Evolutionary conservation across 306 rosid species (phyloP), one percentile per base, ranked within the genome.

Genomic region (Styphnolobium japonicum): DNA sequence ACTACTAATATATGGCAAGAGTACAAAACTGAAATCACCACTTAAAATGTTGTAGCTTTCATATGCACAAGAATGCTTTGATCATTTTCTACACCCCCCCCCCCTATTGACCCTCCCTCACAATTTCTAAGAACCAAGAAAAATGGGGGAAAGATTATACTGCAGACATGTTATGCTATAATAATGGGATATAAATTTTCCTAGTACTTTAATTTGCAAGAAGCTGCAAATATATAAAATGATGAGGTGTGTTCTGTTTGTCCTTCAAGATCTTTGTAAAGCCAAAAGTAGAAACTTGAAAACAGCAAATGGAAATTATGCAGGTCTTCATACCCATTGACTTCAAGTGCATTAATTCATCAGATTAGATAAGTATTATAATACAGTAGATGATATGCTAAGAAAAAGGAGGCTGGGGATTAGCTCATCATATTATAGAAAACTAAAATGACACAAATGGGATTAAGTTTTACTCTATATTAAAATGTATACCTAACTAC

Each of bases 161-260:
- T 29, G 40, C 21, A 29, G 6, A 10, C 14, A 2, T 31, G 22
- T 15, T 29, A 60, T 7, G 40, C 31, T 29, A 60, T 22, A 15
- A 60, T 3, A 29, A 45, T 2, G n/a, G 39, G n/a, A 57, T 80
- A 66, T 65, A 77, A 45, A 52, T 72, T 65, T 52, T 76, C 33
- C 78, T 40, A 63, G 58, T 29, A 16, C n/a, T 46, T 67, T 16
- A 67, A 62, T 19, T 19, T 45, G 73, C 45, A 48, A 72, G 75
- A 70, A 76, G 73, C 83, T 56, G 85, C 83, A 81, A 81, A 78
- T 40, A 77, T 58, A 72, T 62, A 39, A 60, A 72, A 62, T 65
- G 80, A 77, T 51, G 45, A 72, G 77, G 42, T 67, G n/a, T n/a
- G 40, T 21, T 78, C 42, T 68, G 67, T 55, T 67, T 67, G 37